A percentile compares a stretch with the other conserved stretches of the same genome.
phyloP scores from a whole-genome alignment of 1,284 basidiomycete genomes.

The Apiotrichum porosum region DNA sequence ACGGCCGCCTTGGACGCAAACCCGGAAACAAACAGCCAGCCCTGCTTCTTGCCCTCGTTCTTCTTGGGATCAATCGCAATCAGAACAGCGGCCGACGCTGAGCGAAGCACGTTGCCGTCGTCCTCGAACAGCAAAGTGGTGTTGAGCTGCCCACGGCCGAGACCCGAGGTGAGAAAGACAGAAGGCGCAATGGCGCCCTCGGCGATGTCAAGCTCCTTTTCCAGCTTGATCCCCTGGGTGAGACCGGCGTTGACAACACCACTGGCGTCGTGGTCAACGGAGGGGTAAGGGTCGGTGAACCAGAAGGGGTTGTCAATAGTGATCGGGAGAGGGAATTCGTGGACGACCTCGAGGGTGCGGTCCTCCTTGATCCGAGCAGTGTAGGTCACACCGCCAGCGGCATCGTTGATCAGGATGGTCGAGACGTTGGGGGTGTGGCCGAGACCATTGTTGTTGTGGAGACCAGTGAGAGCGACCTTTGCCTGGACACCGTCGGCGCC shows the following conservation, averaged over 20 bases:
- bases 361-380: slow-evolving; percentile 4
- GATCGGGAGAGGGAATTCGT: slow-evolving; percentile 2
- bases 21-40: slow-evolving; percentile 27
- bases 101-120: slow-evolving; percentile 20
- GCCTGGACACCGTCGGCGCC: slow-evolving; percentile 10
- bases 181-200: slow-evolving; percentile 4
- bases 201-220: background rate
- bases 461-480: slow-evolving; percentile 14
- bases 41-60: slow-evolving; percentile 24
- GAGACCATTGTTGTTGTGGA: slow-evolving; percentile 39
- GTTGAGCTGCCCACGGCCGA: slow-evolving; percentile 7
- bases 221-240: slow-evolving; percentile 10
- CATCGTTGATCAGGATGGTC: slow-evolving; percentile 22
- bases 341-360: slow-evolving; percentile 3
- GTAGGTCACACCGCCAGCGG: slow-evolving; percentile 22
- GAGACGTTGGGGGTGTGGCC: slow-evolving; percentile 20
- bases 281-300: slow-evolving; percentile 25
- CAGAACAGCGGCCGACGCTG: slow-evolving; percentile 19
- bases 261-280: slow-evolving; percentile 9
- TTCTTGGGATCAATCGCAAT: slow-evolving; percentile 18
- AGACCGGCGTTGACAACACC: slow-evolving; percentile 30
- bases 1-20: slow-evolving; percentile 17
- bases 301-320: slow-evolving; percentile 36
- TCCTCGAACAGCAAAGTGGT: slow-evolving; percentile 17
- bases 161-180: slow-evolving; percentile 14